Conservation (phyloP, 176 grass and related monocot genomes). For the Oryza rufipogon region DNA sequence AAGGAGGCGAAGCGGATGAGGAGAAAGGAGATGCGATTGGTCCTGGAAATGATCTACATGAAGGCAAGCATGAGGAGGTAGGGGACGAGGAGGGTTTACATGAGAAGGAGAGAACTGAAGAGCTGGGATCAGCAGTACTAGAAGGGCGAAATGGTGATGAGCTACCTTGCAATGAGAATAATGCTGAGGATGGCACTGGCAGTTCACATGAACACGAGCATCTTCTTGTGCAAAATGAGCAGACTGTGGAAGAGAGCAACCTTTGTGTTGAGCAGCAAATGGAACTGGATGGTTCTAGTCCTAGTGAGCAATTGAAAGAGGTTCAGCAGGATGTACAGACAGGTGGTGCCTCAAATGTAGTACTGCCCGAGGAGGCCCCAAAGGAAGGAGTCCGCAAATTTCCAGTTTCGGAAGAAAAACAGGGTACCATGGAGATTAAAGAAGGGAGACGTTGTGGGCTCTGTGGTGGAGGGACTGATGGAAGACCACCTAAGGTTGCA, state of each 20-base stretch:
- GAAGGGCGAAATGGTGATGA: constrained; percentile 34
- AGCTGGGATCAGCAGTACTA: constrained; percentile 22
- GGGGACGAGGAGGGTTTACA: constrained; percentile 35
- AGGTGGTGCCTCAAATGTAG: constrained; percentile 34
- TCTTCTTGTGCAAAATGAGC: constrained; percentile 1
- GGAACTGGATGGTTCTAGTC: constrained; percentile 29
- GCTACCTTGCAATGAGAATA: constrained; percentile 28
- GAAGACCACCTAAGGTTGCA: constrained; percentile 78
- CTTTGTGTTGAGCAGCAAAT: constrained; percentile 44
- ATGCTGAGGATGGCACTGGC: constrained; percentile 1
- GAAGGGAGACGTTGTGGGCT: constrained; percentile 86
- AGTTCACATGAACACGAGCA: constrained; percentile 35
- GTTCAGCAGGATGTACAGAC: constrained; percentile 33
- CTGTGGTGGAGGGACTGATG: constrained; percentile 90
- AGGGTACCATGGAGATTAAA: constrained; percentile 49
- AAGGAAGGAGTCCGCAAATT: constrained; percentile 41
- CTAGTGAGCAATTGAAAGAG: constrained; percentile 42
- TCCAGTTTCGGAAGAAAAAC: constrained; percentile 47
- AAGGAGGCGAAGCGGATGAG: not conserved
- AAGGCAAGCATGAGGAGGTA: constrained; percentile 13
- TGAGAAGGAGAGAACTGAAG: constrained; percentile 14
- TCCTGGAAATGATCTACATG: constrained; percentile 17
- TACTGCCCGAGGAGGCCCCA: constrained; percentile 41
- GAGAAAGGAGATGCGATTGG: constrained; percentile 3
- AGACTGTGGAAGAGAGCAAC: constrained; percentile 31